phyloP scores from a whole-genome alignment of 257 asterid species.

The Nicotiana tomentosiformis region DNA sequence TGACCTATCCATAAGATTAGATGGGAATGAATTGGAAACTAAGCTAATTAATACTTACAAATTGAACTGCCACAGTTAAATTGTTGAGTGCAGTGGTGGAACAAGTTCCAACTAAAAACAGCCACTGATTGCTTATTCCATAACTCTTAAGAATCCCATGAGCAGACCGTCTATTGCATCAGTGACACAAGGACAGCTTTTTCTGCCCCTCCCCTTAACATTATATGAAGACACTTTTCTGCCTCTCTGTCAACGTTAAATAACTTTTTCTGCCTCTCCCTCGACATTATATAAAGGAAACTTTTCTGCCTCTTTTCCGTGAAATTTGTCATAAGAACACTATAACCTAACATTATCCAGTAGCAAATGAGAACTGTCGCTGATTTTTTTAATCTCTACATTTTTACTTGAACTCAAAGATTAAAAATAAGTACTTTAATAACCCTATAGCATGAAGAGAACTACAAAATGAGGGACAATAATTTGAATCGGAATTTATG shows the following conservation, averaged over 20 bases:
- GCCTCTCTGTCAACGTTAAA: neutral
- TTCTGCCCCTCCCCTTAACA: neutral
- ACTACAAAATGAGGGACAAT: neutral
- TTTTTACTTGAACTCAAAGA: neutral
- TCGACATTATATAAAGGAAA: neutral
- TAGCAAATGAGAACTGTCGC: neutral
- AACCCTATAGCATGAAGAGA: neutral
- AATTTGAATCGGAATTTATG: neutral
- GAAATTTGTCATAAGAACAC: neutral
- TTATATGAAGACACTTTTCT: neutral
- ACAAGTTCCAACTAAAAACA: neutral
- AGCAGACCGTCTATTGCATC: neutral
- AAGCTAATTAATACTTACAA: neutral
- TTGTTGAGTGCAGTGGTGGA: neutral
- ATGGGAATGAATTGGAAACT: neutral
- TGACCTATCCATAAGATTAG: neutral
- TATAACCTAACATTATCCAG: neutral
- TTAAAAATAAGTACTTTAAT: neutral
- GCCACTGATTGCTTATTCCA: neutral
- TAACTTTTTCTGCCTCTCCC: neutral
- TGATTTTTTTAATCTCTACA: neutral
- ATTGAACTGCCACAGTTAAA: neutral
- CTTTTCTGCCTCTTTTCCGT: neutral
- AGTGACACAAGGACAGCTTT: neutral
- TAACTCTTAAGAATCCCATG: neutral